Base-by-base conservation (phyloP, 768 basidiomycete species). In the Saitozyma sp. region DNA sequence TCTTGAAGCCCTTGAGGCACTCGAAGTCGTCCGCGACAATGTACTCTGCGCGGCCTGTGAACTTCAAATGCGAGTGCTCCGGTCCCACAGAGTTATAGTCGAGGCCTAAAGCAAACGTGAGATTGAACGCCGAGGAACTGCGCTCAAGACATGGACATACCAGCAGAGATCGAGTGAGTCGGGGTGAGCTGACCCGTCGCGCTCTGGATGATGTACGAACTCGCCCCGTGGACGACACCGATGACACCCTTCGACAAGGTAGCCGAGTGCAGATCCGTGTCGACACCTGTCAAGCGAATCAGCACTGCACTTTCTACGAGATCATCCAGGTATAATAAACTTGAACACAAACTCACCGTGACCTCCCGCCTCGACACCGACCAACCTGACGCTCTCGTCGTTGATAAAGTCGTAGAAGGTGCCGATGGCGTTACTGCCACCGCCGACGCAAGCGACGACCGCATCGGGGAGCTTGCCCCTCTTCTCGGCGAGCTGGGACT, bases 351-450 rank as follows among this genome's bases (percentile, higher is more conserved):
- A 69, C 80, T 64, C 57, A 88, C 94, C 96, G 83, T 98, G 92
- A 56, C 96, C 96, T 62, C 93, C 96, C 48, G 96, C 96, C 77
- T 99, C 96, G 9, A 99, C 95, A 64, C 96, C 96, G 40, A 98
- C 81, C 40, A 99, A 82, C 43, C 89, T 85, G 20, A 98, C 94
- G 50, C 78, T 83, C 79, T 90, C 88, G 76, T 98, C 92, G 8
- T 83, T 82, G 77, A 98, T 94, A 81, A 98, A 99, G 70, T 97
- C 91, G 79, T 91, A 91, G 85, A 99, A 99, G 10, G 94, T 88
- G 38, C 94, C 96, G 67, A 99, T 99, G 14, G 96, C 92, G 77
- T 99, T 98, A 78, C 89, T 91, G 10, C 96, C 96, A 53, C 96
- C 96, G 37, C 96, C 96, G 49, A 98, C 96, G 78, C 96, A 99